Conservation (phyloP, 73 alveolate genomes). For the Blepharisma japonicum region DNA sequence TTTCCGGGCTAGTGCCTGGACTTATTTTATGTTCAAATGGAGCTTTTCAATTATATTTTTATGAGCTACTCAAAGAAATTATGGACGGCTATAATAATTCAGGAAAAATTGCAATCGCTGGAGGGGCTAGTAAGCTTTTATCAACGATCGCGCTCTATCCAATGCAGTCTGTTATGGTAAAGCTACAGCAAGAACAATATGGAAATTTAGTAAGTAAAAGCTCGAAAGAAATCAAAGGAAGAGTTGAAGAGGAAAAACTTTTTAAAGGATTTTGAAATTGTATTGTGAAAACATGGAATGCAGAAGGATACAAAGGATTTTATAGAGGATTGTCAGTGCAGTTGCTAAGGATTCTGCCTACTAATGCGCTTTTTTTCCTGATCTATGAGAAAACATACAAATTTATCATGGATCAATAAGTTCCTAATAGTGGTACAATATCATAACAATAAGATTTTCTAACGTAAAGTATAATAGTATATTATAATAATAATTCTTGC, state of each 20-base stretch:
- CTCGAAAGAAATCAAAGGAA: background rate
- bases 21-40: conserved; percentile 26
- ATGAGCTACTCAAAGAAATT: conserved; percentile 23
- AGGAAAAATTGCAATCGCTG: background rate
- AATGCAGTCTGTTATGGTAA: background rate
- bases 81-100: background rate
- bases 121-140: background rate
- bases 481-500: too few relatives aligned
- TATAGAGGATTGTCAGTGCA: conserved; percentile 21
- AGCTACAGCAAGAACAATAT: conserved; percentile 22
- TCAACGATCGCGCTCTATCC: conserved; percentile 22
- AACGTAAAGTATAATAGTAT: too few relatives aligned
- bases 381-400: conserved; percentile 10
- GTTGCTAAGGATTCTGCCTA: conserved; percentile 12
- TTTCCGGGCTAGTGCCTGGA: conserved; percentile 23
- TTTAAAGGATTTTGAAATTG: conserved; percentile 20
- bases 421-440: too few relatives aligned
- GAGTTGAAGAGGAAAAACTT: background rate
- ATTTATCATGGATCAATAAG: background rate
- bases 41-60: background rate
- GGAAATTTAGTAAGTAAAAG: background rate
- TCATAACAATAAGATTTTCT: too few relatives aligned
- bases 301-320: conserved; percentile 20
- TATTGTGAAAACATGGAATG: background rate
- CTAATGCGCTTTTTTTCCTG: conserved; percentile 1